phyloP scores from a whole-genome alignment of 1,139 yeast genomes.

The Trichomonascaceae sp. region DNA sequence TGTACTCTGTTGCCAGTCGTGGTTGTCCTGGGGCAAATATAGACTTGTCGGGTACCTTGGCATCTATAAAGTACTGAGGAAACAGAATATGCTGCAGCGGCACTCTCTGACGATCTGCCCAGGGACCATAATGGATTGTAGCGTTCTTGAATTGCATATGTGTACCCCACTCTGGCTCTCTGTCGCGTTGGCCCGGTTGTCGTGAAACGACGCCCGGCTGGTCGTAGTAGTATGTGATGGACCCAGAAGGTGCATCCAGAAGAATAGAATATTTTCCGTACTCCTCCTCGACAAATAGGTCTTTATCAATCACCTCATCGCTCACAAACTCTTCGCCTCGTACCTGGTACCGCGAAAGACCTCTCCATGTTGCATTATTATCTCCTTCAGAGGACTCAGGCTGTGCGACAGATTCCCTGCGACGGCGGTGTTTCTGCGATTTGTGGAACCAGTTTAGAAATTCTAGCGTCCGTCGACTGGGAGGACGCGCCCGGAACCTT shows the following conservation, averaged over 20 bases:
- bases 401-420: background rate
- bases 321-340: slow-evolving; percentile 32
- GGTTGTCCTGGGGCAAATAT: slow-evolving; percentile 36
- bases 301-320: too few species aligned
- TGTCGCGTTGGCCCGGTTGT: slow-evolving; percentile 18
- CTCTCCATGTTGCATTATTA: slow-evolving; percentile 15
- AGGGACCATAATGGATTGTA: slow-evolving; percentile 79
- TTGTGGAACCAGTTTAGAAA: background rate
- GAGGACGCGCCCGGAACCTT: too few species aligned
- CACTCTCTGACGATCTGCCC: slow-evolving; percentile 81
- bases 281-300: too few species aligned
- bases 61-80: slow-evolving; percentile 55
- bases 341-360: slow-evolving; percentile 28
- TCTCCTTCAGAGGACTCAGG: background rate
- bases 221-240: slow-evolving; percentile 54
- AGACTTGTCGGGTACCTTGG: slow-evolving; percentile 30
- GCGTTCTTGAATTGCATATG: slow-evolving; percentile 49
- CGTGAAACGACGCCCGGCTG: slow-evolving; percentile 49
- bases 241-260: slow-evolving; percentile 46
- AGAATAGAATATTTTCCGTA: slow-evolving; percentile 75
- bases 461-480: too few species aligned
- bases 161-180: slow-evolving; percentile 50
- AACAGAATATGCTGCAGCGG: slow-evolving; percentile 53
- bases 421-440: background rate
- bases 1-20: slow-evolving; percentile 46